Evolutionary conservation across 768 basidiomycete genomes (phyloP), one percentile per base, ranked within the genome.

Genomic region (Daedalea quercina): DNA sequence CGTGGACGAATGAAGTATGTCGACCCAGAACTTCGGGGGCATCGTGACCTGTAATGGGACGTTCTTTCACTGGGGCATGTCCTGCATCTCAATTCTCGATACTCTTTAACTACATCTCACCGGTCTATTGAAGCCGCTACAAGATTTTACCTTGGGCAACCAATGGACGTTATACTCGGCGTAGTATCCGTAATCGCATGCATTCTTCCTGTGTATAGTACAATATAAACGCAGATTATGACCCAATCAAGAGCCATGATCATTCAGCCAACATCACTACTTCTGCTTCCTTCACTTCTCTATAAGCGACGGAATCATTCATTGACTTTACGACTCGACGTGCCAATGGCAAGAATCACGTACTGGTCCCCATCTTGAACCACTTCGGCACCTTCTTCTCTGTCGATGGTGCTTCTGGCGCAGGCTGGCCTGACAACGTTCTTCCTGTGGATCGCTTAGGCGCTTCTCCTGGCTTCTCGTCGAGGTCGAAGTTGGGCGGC

Each of bases 1-100:
- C 78, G 84, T 20, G 83, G 84, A 43, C 69, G 81, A 54, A 85
- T 85, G 84, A 83, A 82, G 58, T 85, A 73, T 57, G 63, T 83
- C 35, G 83, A 85, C 61, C 83, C 83, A 28, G 83, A 80, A 58
- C 54, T 72, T 44, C 69, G 69, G 33, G 63, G 68, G 28, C 50
- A 51, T 20, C 24, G 52, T 42, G 50, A 51, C 11, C 44, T 45
- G 19, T 53, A 23, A 43, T n/a, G n/a, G 40, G 40, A 22, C 40
- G n/a, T 42, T 42, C 20, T 42, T 22, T 42, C 20, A n/a, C 7
- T 42, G 7, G 20, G 20, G 40, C 4, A 6, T 31, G 4, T 31
- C 6, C 28, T 31, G 28, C n/a, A n/a, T n/a, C n/a, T 31, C 28
- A 31, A 31, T 31, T 31, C 11, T 31, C 11, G 28, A 11, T 31